phyloP scores from a whole-genome alignment of 208 protist species.

The Trypanosoma platydactyli region DNA sequence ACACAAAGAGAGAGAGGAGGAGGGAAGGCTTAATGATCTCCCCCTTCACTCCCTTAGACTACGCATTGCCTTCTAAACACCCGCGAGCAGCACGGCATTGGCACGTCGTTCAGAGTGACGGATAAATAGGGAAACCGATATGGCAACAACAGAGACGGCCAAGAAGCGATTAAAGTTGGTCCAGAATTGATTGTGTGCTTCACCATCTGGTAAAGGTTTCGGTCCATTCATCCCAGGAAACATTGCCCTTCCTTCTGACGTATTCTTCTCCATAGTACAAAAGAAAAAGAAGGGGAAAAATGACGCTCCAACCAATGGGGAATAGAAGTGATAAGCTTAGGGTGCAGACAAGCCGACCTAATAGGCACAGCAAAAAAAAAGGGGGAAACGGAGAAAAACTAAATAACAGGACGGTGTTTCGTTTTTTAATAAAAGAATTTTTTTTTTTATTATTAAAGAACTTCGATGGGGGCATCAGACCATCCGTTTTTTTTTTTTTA shows the following conservation, averaged over 20 bases:
- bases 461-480: too few relatives aligned
- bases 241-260: conserved; percentile 34
- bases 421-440: too few relatives aligned
- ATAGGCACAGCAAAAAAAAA: too few relatives aligned
- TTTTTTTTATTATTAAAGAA: too few relatives aligned
- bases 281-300: background rate
- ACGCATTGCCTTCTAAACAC: conserved; percentile 33
- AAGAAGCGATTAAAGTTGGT: conserved; percentile 73
- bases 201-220: conserved; percentile 66
- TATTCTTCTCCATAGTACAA: background rate
- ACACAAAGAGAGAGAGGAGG: background rate
- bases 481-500: too few relatives aligned
- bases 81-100: conserved; percentile 49
- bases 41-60: background rate
- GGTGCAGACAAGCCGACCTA: too few relatives aligned
- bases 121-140: conserved; percentile 50
- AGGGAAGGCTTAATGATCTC: background rate
- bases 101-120: conserved; percentile 69
- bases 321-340: too few relatives aligned
- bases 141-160: conserved; percentile 40
- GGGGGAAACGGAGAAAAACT: too few relatives aligned
- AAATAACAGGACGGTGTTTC: too few relatives aligned
- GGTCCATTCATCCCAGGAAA: conserved; percentile 77
- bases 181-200: conserved; percentile 72
- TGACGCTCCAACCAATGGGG: too few relatives aligned